A percentile compares a stretch with the other conserved stretches of the same genome.
Conservation (phyloP, 768 basidiomycete genomes). For the Gloeophyllum trabeum region DNA sequence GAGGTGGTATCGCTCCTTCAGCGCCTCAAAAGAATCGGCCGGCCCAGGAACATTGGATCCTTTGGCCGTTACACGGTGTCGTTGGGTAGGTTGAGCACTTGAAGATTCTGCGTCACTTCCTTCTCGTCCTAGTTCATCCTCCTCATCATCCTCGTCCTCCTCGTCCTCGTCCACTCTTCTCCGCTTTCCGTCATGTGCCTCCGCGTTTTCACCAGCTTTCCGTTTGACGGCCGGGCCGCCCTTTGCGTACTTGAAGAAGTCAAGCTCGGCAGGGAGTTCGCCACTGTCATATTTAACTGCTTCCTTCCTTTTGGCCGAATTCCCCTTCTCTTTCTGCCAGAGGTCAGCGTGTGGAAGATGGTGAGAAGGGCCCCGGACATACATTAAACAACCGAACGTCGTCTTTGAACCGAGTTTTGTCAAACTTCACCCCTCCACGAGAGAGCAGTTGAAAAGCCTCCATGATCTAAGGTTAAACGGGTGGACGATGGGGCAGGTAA, state of each 20-base stretch:
- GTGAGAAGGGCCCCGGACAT: conserved; percentile 9
- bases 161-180: conserved; percentile 18
- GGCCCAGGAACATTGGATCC: conserved; percentile 58
- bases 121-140: conserved; percentile 10
- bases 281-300: conserved; percentile 23
- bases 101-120: conserved; percentile 8
- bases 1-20: conserved; percentile 46
- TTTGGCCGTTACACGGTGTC: conserved; percentile 65
- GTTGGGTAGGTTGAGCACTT: conserved; percentile 17
- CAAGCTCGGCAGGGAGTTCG: conserved; percentile 66
- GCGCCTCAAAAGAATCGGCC: conserved; percentile 44
- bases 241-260: conserved; percentile 86
- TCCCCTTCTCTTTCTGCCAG: conserved; percentile 15
- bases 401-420: conserved; percentile 60
- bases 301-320: conserved; percentile 13
- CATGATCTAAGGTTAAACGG: too few relatives aligned
- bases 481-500: too few relatives aligned
- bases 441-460: conserved; percentile 88
- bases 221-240: conserved; percentile 37
- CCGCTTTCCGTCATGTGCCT: conserved; percentile 13
- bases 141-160: conserved; percentile 10
- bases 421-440: conserved; percentile 72
- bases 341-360: too few relatives aligned
- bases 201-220: conserved; percentile 19
- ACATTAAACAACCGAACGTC: conserved; percentile 70